Evolutionary conservation across 768 basidiomycete genomes (phyloP).

Genomic region (Lentinula lateritia): DNA sequence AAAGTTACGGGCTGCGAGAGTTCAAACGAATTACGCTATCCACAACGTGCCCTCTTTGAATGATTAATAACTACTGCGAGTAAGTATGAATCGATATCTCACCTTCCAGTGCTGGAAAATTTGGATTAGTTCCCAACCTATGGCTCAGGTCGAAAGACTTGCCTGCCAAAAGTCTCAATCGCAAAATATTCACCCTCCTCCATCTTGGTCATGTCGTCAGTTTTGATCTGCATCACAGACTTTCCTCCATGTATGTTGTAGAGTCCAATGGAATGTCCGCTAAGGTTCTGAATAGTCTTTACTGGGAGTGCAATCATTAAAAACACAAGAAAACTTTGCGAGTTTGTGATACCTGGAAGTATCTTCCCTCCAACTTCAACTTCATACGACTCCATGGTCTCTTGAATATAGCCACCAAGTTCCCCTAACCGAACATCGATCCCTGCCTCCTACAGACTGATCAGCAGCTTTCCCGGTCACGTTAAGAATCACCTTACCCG

Average conservation of each 20-base stretch:
- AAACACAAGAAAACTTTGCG: background rate
- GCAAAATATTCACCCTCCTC: conserved; percentile 99
- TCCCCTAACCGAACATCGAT: conserved; percentile 95
- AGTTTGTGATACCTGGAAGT: conserved; percentile 53
- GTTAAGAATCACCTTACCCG: conserved; percentile 39
- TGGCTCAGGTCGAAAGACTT: background rate
- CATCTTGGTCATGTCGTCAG: conserved; percentile 91
- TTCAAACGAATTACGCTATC: conserved; percentile 53
- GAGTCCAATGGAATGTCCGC: conserved; percentile 86
- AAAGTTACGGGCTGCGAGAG: background rate
- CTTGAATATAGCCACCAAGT: conserved; percentile 87
- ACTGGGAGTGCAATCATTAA: conserved; percentile 41
- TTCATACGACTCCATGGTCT: conserved; percentile 99
- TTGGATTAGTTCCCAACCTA: background rate
- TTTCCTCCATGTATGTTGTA: conserved; percentile 96
- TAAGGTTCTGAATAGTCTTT: conserved; percentile 90
- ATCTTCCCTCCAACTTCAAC: conserved; percentile 87
- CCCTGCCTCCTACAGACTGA: conserved; percentile 74
- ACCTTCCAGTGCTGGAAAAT: background rate
- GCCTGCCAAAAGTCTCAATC: conserved; percentile 89
- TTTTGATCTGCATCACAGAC: conserved; percentile 85
- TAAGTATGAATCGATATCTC: background rate
- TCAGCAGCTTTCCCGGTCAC: conserved; percentile 1
- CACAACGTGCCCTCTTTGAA: conserved; percentile 77
- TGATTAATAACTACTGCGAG: conserved; percentile 27